Base-by-base conservation (phyloP, 2,329 filamentous ascomycete genomes). In the Exophiala sp. region DNA sequence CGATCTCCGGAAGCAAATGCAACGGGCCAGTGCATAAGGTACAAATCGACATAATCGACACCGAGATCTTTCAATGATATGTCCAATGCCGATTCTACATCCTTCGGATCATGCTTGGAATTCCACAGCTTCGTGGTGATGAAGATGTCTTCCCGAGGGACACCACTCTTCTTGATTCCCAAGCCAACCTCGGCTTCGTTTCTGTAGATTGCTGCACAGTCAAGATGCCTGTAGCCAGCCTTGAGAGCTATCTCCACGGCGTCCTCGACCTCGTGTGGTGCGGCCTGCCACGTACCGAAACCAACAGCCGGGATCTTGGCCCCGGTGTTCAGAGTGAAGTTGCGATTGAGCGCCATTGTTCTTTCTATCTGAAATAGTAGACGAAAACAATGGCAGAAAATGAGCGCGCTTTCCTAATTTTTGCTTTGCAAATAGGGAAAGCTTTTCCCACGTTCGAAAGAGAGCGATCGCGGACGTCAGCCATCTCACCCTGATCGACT, bases 111-210 rank as follows among this genome's bases (percentile, higher is more conserved):
- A 62, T 81, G 79, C 38, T 77, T 70, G 10, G 73, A 80, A 69
- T 83, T 83, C 81, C 80, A 85, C 10, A 84, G 71, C 71, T 85
- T 85, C 58, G 76, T 78, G n/a, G 81, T 84, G 48, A 81, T 71
- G 67, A 78, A 72, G 35, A 45, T 54, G 16, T 55, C 52, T 32
- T 54, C 42, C 5, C 59, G 54, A 20, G 47, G 38, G 9, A 61
- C 55, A 41, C 55, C 54, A 64, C 49, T 69, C 57, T 49, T 68
- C 62, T 43, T 66, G 61, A 44, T 65, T 63, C 71, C 78, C 24
- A 76, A 69, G 49, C 78, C 78, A 24, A 82, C 77, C 64, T 80
- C 78, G 20, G 69, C 70, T 65, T 82, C 78, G 61, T 16, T 71
- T 35, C 62, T 16, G 35, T 38, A 38, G 35, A 12, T 16, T 38